phyloP scores from a whole-genome alignment of 2,329 filamentous ascomycete genomes.

The Cladosporium sp. region DNA sequence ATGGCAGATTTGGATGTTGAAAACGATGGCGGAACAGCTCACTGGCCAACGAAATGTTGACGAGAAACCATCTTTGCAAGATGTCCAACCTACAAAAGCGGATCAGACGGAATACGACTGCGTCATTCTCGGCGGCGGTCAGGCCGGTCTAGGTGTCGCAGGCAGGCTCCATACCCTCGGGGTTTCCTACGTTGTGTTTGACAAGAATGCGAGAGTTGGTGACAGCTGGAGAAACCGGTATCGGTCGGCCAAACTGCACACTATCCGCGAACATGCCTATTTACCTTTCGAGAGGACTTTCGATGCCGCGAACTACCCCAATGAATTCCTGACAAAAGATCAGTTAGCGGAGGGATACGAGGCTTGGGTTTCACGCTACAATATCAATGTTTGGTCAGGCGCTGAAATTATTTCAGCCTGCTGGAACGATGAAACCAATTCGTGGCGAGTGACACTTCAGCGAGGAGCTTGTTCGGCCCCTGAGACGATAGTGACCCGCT shows the following conservation, averaged over 20 bases:
- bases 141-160: neutral
- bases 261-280: conserved; percentile 37
- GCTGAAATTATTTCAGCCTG: conserved; percentile 34
- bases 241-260: conserved; percentile 32
- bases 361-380: conserved; percentile 34
- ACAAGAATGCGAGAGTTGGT: neutral
- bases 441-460: no score
- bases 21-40: neutral
- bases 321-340: conserved; percentile 25
- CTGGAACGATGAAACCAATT: conserved; percentile 34
- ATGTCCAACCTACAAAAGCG: neutral
- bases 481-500: neutral
- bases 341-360: conserved; percentile 37
- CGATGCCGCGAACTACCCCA: conserved; percentile 21
- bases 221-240: neutral
- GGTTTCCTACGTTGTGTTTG: neutral
- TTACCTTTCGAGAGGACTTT: conserved; percentile 37
- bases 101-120: conserved; percentile 16
- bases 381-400: conserved; percentile 38
- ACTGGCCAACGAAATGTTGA: neutral
- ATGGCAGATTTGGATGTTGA: neutral
- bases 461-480: no score
- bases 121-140: neutral
- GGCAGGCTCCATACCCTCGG: neutral
- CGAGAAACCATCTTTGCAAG: neutral